phyloP scores from a whole-genome alignment of 2,329 filamentous ascomycete species.

The Fusarium tanahbumbuense region DNA sequence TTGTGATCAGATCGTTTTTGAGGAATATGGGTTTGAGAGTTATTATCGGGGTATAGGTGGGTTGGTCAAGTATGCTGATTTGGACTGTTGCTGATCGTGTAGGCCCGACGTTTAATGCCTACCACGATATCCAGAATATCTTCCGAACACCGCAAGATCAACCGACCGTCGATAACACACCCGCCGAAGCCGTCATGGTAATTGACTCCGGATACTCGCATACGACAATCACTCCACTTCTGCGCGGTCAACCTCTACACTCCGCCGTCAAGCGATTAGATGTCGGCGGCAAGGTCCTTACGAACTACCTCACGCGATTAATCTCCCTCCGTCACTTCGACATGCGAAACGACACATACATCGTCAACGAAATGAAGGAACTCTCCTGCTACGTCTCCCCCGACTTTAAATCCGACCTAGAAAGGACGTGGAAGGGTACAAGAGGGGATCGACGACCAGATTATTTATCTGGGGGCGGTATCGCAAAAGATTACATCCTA shows the following conservation, averaged over 20 bases:
- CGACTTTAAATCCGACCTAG: constrained; percentile 82
- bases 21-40: constrained; percentile 92
- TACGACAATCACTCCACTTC: constrained; percentile 88
- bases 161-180: constrained; percentile 56
- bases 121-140: constrained; percentile 78
- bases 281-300: constrained; percentile 91
- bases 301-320: constrained; percentile 90
- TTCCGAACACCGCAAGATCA: constrained; percentile 70
- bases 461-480: constrained; percentile 64
- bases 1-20: constrained; percentile 96
- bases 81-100: constrained; percentile 4
- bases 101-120: constrained; percentile 83
- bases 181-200: constrained; percentile 85
- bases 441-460: constrained; percentile 65
- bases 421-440: constrained; percentile 85
- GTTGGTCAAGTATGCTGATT: constrained; percentile 16
- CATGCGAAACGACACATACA: constrained; percentile 91
- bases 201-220: constrained; percentile 94
- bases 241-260: constrained; percentile 83
- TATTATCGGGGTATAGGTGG: constrained; percentile 81
- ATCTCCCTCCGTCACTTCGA: constrained; percentile 94
- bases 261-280: constrained; percentile 85
- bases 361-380: constrained; percentile 98
- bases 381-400: constrained; percentile 83
- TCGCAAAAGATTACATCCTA: constrained; percentile 91